Base-by-base conservation (phyloP, 176 grass and related monocot genomes). In the Stipa capillata region DNA sequence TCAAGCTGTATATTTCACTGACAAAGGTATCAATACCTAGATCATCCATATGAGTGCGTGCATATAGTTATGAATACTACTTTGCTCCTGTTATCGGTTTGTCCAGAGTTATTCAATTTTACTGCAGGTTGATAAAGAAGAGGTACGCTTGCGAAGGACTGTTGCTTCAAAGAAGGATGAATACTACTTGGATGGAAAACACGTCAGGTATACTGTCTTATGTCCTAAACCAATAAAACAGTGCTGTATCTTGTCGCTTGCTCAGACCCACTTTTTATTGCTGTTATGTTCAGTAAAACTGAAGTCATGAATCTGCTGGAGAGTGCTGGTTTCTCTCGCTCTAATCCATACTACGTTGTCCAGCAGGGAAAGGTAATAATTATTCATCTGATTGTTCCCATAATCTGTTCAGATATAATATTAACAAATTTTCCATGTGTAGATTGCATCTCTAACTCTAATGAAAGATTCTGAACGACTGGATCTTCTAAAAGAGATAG, bases 401-500 rank as follows among this genome's bases (percentile, higher is more conserved):
- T 48, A 20, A 72, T 52, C 54, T 62, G 32, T 65, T 57, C 51
- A 69, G 51, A 33, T 76, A 57, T 51, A 58, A 75, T 55, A 73
- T 80, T 28, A 51, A 9, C 37, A 48, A 27, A 42, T 40, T 7
- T 58, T 71, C n/a, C 50, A 78, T 74, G 11, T 95, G 59, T 58
- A 98, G 96, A 98, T 98, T 85, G 85, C 96, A 74, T 92, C 90
- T 39, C 92, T 98, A 72, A 98, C 96, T 70, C 85, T 98, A 78
- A 98, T 98, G 96, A 98, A 94, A 88, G 96, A 98, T 77, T 89
- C 92, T 43, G 96, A 98, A 80, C 90, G 96, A 37, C 73, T 98
- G 81, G 92, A 98, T 94, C 90, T 98, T 77, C 89, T 98, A 15
- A 98, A 98, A 89, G 95, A 98, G 88, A 98, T 98, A 64, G 96